phyloP scores from a whole-genome alignment of 306 rosid genomes.

The Mimosa pudica region DNA sequence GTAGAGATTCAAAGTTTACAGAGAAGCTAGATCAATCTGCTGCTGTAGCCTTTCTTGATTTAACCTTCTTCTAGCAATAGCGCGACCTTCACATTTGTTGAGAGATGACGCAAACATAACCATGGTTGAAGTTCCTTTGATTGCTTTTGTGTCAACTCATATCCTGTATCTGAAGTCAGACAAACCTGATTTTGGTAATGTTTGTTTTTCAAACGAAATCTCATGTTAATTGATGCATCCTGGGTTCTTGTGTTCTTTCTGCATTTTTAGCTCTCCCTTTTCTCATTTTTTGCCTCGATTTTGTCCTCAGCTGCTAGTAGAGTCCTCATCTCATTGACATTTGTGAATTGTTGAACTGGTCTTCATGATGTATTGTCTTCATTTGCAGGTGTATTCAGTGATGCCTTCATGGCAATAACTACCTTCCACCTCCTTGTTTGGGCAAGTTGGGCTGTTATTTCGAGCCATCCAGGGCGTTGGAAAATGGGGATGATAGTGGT shows the following conservation, averaged over 20 bases:
- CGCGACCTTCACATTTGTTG: slow-evolving; percentile 49
- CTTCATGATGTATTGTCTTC: slow-evolving; percentile 25
- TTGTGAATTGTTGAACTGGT: not conserved
- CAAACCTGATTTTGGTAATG: slow-evolving; percentile 72
- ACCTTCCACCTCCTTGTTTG: slow-evolving; percentile 75
- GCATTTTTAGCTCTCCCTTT: not conserved
- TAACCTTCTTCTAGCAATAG: slow-evolving; percentile 53
- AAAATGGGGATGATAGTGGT: slow-evolving; percentile 71
- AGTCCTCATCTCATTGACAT: not conserved
- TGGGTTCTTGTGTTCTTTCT: slow-evolving; percentile 26
- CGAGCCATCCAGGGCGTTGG: slow-evolving; percentile 68
- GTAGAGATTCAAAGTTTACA: slow-evolving; percentile 67
- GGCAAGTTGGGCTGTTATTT: slow-evolving; percentile 73
- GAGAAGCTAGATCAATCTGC: slow-evolving; percentile 60
- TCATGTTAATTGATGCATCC: slow-evolving; percentile 27
- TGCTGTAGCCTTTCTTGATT: slow-evolving; percentile 67
- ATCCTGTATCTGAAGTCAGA: slow-evolving; percentile 89
- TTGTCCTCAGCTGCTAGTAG: not conserved
- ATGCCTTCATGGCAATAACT: slow-evolving; percentile 63
- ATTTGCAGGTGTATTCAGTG: slow-evolving; percentile 71
- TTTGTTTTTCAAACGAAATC: slow-evolving; percentile 23
- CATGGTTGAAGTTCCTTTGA: slow-evolving; percentile 88
- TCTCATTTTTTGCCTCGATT: not conserved
- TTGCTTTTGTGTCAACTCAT: slow-evolving; percentile 85
- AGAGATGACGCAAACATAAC: slow-evolving; percentile 81